These are phyloP conservation scores for Mycosphaerelloides madeirae DNA, from an alignment of 2,329 filamentous ascomycete species.

Conservation along the genomic window DNA sequence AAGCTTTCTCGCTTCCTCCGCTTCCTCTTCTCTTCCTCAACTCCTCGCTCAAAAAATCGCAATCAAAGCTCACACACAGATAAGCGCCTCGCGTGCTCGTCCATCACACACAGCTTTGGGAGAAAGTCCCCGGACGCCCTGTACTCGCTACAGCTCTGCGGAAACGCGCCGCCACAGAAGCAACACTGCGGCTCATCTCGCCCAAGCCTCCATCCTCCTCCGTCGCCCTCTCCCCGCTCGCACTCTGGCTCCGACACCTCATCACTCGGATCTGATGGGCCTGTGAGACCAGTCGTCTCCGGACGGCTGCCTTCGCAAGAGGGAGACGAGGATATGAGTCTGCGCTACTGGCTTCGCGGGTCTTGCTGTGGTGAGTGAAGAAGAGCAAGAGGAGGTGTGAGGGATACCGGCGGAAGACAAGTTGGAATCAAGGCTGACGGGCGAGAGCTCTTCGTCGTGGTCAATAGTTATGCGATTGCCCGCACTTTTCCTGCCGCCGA, in stretches of 20 bases:
- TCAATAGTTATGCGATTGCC: slow-evolving; percentile 98
- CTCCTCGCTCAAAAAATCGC: slow-evolving; percentile 99
- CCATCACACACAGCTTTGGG: slow-evolving; percentile 71
- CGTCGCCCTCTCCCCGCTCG: slow-evolving; percentile 48
- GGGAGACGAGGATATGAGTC: slow-evolving; percentile 87
- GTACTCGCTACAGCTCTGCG: slow-evolving; percentile 59
- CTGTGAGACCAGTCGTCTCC: slow-evolving; percentile 45
- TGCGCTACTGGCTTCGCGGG: slow-evolving; percentile 45
- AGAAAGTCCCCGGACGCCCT: slow-evolving; percentile 99
- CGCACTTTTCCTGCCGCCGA: too few relatives aligned
- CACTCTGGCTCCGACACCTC: slow-evolving; percentile 41
- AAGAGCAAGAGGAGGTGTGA: slow-evolving; percentile 34
- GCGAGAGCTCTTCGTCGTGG: slow-evolving; percentile 79
- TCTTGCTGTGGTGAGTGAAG: slow-evolving; percentile 31
- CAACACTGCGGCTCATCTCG: slow-evolving; percentile 72
- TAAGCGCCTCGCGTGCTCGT: slow-evolving; percentile 43
- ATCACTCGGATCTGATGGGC: slow-evolving; percentile 32
- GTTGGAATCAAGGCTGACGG: slow-evolving; percentile 45
- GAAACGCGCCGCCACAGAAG: slow-evolving; percentile 99
- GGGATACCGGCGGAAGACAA: slow-evolving; percentile 34
- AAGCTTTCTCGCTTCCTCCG: not conserved
- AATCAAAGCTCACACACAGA: slow-evolving; percentile 96
- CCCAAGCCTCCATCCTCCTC: slow-evolving; percentile 49
- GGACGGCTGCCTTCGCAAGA: slow-evolving; percentile 25
- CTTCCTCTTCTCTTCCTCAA: slow-evolving; percentile 44